Percentiles rank a stretch among this genome's conserved stretches.
phyloP scores from a whole-genome alignment of 441 rosid genomes.

The Gossypium gossypioides region DNA sequence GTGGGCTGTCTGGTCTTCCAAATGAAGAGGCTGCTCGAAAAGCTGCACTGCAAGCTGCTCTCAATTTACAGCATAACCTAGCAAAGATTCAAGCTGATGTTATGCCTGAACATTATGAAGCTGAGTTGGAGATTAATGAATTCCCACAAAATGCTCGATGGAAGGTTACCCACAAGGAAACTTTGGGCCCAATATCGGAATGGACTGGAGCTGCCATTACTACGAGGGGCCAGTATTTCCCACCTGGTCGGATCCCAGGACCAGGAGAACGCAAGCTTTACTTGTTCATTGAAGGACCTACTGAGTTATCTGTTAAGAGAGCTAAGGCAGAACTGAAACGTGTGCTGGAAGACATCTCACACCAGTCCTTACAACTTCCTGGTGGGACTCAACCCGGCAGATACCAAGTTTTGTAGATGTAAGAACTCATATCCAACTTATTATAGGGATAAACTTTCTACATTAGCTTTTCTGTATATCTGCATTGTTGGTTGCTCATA shows the following conservation, averaged over 20 bases:
- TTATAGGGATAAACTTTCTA: not conserved
- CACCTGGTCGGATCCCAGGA: slow-evolving; percentile 48
- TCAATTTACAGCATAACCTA: slow-evolving; percentile 74
- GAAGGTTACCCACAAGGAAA: slow-evolving; percentile 97
- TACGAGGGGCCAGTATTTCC: slow-evolving; percentile 71
- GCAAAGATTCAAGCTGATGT: slow-evolving; percentile 93
- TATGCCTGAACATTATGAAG: slow-evolving; percentile 91
- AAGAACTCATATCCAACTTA: slow-evolving; percentile 30
- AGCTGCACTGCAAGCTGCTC: slow-evolving; percentile 84
- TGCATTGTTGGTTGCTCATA: not conserved
- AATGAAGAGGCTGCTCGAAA: slow-evolving; percentile 73
- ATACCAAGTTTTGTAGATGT: slow-evolving; percentile 78
- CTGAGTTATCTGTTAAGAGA: slow-evolving; percentile 72
- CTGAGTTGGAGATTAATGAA: slow-evolving; percentile 87
- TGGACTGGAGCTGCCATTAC: slow-evolving; percentile 99
- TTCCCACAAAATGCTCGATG: slow-evolving; percentile 94
- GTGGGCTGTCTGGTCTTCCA: slow-evolving; percentile 33
- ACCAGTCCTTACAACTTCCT: slow-evolving; percentile 71
- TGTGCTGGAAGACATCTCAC: slow-evolving; percentile 80
- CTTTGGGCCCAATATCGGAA: slow-evolving; percentile 83
- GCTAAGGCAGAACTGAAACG: slow-evolving; percentile 81
- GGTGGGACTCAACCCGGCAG: slow-evolving; percentile 83
- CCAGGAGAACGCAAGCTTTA: slow-evolving; percentile 85
- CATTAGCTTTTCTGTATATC: not conserved
- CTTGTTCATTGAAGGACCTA: slow-evolving; percentile 83